A percentile compares a stretch with the other conserved stretches of the same genome.
phyloP scores from a whole-genome alignment of 2,329 filamentous ascomycete species.

The Fusarium phyllophilum region DNA sequence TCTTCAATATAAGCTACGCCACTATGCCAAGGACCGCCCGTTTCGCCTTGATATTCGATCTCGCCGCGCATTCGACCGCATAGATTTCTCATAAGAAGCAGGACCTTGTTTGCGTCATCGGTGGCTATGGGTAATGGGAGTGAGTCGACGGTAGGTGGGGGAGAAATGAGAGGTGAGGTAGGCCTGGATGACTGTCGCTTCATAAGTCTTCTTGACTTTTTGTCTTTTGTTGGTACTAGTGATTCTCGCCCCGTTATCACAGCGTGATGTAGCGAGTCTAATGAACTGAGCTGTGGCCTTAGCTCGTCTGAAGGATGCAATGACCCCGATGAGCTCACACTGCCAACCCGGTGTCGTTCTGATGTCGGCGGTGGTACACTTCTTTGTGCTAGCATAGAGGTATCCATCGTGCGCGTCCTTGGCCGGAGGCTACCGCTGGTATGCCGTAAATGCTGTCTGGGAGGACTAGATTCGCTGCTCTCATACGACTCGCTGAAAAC shows the following conservation, averaged over 20 bases:
- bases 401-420: slow-evolving; percentile 68
- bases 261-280: slow-evolving; percentile 58
- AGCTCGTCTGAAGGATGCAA: slow-evolving; percentile 63
- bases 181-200: slow-evolving; percentile 68
- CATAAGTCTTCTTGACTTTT: slow-evolving; percentile 64
- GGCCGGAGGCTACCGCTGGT: slow-evolving; percentile 56
- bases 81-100: slow-evolving; percentile 80
- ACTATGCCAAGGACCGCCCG: slow-evolving; percentile 70
- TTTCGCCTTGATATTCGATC: slow-evolving; percentile 75
- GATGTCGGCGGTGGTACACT: slow-evolving; percentile 50
- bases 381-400: slow-evolving; percentile 60
- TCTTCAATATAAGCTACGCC: slow-evolving; percentile 85
- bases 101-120: slow-evolving; percentile 75
- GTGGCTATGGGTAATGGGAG: slow-evolving; percentile 69
- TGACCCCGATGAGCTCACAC: slow-evolving; percentile 72
- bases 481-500: slow-evolving; percentile 62
- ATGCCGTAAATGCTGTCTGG: slow-evolving; percentile 48
- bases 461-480: slow-evolving; percentile 53
- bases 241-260: slow-evolving; percentile 50
- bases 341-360: slow-evolving; percentile 74
- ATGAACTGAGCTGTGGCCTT: slow-evolving; percentile 50
- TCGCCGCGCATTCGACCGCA: slow-evolving; percentile 84
- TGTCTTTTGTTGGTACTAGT: slow-evolving; percentile 48
- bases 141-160: slow-evolving; percentile 68
- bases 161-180: slow-evolving; percentile 65